These are phyloP conservation scores for Tetradesmus lagerheimii DNA, from an alignment of 139 green algal species.

Conservation along the genomic window DNA sequence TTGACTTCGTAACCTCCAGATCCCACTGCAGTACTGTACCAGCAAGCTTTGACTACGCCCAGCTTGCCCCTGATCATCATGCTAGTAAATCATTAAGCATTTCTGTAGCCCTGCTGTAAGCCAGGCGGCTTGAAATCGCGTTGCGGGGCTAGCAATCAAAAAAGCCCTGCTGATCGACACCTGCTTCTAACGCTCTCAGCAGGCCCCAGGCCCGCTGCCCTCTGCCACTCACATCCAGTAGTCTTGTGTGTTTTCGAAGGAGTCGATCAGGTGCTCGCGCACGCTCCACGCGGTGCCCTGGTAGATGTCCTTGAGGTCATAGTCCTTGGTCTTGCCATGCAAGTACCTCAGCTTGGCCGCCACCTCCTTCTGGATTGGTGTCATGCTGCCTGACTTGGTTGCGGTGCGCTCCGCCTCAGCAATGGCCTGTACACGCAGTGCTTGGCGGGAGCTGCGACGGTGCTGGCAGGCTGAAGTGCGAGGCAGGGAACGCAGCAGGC, in stretches of 20 bases:
- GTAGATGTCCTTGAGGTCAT: slow-evolving; percentile 62
- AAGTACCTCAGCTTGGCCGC: slow-evolving; percentile 54
- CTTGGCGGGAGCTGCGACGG: slow-evolving; percentile 26
- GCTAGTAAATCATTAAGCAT: background rate
- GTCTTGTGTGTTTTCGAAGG: slow-evolving; percentile 86
- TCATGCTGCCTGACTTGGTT: slow-evolving; percentile 33
- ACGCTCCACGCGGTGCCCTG: slow-evolving; percentile 77
- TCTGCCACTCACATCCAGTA: slow-evolving; percentile 78
- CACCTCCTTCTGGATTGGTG: slow-evolving; percentile 51
- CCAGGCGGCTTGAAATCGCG: background rate
- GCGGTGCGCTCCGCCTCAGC: slow-evolving; percentile 51
- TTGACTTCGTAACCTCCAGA: background rate
- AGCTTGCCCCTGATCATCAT: background rate
- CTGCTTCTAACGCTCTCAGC: background rate
- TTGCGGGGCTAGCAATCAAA: background rate
- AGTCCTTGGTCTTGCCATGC: slow-evolving; percentile 47
- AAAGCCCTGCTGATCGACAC: background rate
- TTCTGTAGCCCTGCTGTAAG: background rate
- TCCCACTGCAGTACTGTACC: background rate
- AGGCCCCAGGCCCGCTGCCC: background rate
- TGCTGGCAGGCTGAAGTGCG: slow-evolving; percentile 20
- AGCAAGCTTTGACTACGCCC: background rate
- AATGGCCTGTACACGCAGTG: slow-evolving; percentile 45
- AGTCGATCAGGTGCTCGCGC: slow-evolving; percentile 88
- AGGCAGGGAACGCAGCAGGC: slow-evolving; percentile 1